These are phyloP conservation scores for Hypoxylon subgilvum DNA, from an alignment of 495 filamentous ascomycete genomes.

Conservation along the genomic window DNA sequence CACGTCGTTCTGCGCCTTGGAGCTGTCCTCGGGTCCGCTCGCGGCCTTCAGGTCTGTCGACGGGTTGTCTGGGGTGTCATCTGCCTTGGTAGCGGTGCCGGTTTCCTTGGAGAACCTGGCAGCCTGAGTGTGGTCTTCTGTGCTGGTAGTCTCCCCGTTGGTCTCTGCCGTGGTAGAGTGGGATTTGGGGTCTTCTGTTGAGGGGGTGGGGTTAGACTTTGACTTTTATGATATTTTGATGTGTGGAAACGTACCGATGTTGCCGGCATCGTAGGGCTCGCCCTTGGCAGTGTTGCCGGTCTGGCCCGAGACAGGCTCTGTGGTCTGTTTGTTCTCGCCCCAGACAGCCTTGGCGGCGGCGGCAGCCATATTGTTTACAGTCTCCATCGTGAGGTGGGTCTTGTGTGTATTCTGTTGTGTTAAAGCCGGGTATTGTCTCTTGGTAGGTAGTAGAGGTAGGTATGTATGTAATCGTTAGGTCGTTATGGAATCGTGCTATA, in stretches of 20 bases:
- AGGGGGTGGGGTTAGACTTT: conserved; percentile 6
- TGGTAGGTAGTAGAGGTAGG: not conserved
- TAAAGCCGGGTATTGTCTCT: conserved; percentile 4
- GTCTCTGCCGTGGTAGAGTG: conserved; percentile 17
- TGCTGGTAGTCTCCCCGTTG: conserved; percentile 4
- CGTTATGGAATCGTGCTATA: conserved; percentile 15
- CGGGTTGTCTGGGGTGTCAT: conserved; percentile 32
- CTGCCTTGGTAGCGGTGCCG: conserved; percentile 21
- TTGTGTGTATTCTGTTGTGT: not conserved
- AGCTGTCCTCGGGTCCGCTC: conserved; percentile 38
- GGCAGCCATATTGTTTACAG: conserved; percentile 55
- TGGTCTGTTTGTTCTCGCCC: conserved; percentile 47
- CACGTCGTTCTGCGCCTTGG: conserved; percentile 47
- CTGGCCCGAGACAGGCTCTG: conserved; percentile 62
- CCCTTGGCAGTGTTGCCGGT: conserved; percentile 59
- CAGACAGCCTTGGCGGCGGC: conserved; percentile 58
- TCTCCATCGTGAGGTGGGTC: conserved; percentile 54
- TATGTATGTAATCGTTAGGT: conserved; percentile 12
- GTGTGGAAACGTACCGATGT: conserved; percentile 48
- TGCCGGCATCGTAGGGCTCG: conserved; percentile 66
- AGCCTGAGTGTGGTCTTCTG: conserved; percentile 15
- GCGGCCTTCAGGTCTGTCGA: conserved; percentile 33
- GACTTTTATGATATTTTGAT: not conserved
- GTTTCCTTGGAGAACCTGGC: conserved; percentile 36
- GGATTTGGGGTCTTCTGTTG: conserved; percentile 23